These are phyloP conservation scores for Helenozyma rhizophorensis DNA, from an alignment of 805 yeast genomes.

Conservation along the genomic window DNA sequence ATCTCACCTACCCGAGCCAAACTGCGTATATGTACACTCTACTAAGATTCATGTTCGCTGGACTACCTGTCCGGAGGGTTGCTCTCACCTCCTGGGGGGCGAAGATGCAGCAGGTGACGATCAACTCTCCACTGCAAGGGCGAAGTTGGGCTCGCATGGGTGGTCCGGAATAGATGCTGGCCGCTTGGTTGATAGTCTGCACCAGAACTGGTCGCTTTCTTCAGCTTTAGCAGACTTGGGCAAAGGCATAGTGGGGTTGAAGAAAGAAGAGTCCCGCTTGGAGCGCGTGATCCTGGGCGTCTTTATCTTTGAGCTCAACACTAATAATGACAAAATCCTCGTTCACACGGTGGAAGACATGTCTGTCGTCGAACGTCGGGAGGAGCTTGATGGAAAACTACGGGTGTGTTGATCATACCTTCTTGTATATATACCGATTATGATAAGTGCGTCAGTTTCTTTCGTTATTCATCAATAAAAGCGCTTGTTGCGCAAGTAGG, in stretches of 20 bases:
- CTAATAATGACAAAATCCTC: slow-evolving; percentile 47
- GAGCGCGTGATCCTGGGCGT: slow-evolving; percentile 50
- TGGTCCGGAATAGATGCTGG: slow-evolving; percentile 35
- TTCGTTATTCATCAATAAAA: slow-evolving; percentile 5
- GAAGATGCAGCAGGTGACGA: slow-evolving; percentile 3
- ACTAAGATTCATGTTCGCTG: slow-evolving; percentile 53
- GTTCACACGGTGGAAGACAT: slow-evolving; percentile 69
- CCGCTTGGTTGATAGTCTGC: slow-evolving; percentile 11
- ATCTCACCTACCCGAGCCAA: slow-evolving; percentile 22
- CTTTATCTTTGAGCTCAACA: slow-evolving; percentile 62
- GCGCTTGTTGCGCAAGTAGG: slow-evolving; percentile 6
- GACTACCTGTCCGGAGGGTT: slow-evolving; percentile 52
- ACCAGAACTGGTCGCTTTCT: slow-evolving; percentile 16
- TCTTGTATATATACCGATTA: slow-evolving; percentile 8
- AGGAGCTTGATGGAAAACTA: slow-evolving; percentile 11
- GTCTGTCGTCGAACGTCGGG: slow-evolving; percentile 46
- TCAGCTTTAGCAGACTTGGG: slow-evolving; percentile 26
- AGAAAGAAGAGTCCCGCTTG: slow-evolving; percentile 18
- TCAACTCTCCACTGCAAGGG: slow-evolving; percentile 33
- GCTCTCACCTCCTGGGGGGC: slow-evolving; percentile 37
- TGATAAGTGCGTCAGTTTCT: no score
- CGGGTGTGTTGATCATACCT: slow-evolving; percentile 10
- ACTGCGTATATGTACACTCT: slow-evolving; percentile 34
- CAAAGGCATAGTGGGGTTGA: slow-evolving; percentile 31
- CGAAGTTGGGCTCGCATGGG: slow-evolving; percentile 36